Percentiles rank a stretch among this genome's conserved stretches.
These are phyloP conservation scores for Sarcomyxa edulis DNA, from an alignment of 768 basidiomycete species.

Conservation along the genomic window DNA sequence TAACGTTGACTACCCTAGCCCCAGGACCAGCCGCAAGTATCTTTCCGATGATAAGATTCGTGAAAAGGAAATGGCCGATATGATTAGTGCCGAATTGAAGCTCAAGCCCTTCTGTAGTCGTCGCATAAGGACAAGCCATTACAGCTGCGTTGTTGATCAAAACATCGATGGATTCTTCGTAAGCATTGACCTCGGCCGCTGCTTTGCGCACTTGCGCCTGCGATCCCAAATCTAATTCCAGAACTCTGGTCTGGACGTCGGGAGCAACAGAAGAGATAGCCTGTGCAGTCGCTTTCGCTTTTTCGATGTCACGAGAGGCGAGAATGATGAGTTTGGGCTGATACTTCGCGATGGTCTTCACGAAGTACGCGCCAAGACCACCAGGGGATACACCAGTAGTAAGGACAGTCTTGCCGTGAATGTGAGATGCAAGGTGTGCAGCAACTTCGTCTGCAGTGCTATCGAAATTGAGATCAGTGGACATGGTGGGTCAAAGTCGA, in stretches of 20 bases:
- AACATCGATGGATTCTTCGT: constrained; percentile 14
- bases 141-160: constrained; percentile 17
- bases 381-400: too few species aligned
- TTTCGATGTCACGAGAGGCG: too few species aligned
- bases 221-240: constrained; percentile 14
- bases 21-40: constrained; percentile 1
- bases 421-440: too few species aligned
- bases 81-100: constrained; percentile 17
- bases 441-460: too few species aligned
- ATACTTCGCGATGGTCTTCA: too few species aligned
- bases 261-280: too few species aligned
- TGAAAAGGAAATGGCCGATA: constrained; percentile 17
- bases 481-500: constrained; percentile 9
- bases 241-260: too few species aligned
- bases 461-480: constrained; percentile 42
- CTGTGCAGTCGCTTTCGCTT: too few species aligned
- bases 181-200: constrained; percentile 13
- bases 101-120: constrained; percentile 16
- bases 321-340: too few species aligned
- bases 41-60: constrained; percentile 12
- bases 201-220: constrained; percentile 10
- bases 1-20: constrained; percentile 3
- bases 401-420: too few species aligned
- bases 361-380: too few species aligned
- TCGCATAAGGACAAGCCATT: constrained; percentile 16